Evolutionary conservation across 1,139 yeast species (phyloP).

Genomic region (Magnusiomyces tetraspermus): DNA sequence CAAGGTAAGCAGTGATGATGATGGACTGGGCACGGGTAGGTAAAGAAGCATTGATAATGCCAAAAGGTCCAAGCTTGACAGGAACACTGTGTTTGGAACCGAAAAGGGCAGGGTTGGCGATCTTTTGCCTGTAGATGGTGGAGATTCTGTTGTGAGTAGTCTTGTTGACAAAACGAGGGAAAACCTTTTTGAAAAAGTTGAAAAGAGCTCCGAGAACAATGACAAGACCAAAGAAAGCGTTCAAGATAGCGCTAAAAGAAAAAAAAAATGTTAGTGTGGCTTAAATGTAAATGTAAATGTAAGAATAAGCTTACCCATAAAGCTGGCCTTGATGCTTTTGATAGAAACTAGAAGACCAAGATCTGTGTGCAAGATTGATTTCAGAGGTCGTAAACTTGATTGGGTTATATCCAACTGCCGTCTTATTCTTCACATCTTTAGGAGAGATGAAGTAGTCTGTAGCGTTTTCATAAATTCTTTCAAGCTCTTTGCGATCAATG

Average conservation of each 20-base stretch:
- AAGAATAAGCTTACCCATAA: too few relatives aligned
- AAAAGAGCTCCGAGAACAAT: conserved; percentile 17
- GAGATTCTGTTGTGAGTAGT: conserved; percentile 5
- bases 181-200: conserved; percentile 15
- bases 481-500: too few relatives aligned
- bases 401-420: background rate
- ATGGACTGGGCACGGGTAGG: conserved; percentile 55
- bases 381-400: background rate
- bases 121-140: background rate
- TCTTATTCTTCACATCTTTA: background rate
- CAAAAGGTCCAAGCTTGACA: background rate
- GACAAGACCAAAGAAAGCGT: conserved; percentile 23
- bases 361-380: background rate
- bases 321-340: background rate
- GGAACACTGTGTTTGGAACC: conserved; percentile 11
- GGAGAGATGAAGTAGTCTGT: conserved; percentile 5
- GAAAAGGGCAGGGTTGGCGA: conserved; percentile 12
- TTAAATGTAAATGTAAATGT: too few relatives aligned
- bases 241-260: conserved; percentile 19
- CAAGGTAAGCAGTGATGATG: conserved; percentile 38
- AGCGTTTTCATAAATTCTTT: background rate
- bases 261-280: too few relatives aligned
- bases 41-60: conserved; percentile 20
- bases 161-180: conserved; percentile 7
- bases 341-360: background rate